Evolutionary conservation across 2,329 filamentous ascomycete genomes (phyloP), one percentile per base, ranked within the genome.

Genomic region (Saccharata proteae): DNA sequence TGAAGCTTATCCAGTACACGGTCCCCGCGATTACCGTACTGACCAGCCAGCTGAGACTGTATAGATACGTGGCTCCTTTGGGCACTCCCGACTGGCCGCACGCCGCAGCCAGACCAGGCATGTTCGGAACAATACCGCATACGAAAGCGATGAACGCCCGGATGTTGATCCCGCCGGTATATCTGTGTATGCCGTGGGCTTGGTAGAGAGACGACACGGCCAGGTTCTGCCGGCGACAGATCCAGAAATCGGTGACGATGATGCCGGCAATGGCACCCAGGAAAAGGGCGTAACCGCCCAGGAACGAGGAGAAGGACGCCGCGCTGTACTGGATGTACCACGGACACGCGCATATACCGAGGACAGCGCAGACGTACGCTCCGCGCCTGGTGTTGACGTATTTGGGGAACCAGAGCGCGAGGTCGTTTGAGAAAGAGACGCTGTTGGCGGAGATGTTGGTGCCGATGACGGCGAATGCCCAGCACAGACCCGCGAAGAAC

Each of bases 321-420:
- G 44, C 43, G 5, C 32, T 34, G 25, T 21, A 29, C 16, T 29
- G 30, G 13, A 35, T 29, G 30, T 24, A 38, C 28, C 29, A 26
- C n/a, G 30, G 25, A 14, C 29, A 33, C 6, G 29, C 23, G 16
- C 53, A 55, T 29, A 45, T 44, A 16, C 54, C 52, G 20, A 56
- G 48, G 28, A 55, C 30, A 5, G 54, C 55, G 16, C 50, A 49
- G 13, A 57, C 42, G 8, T 56, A 36, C 17, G 54, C 51, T 7
- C 50, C 50, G 22, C 48, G 46, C 11, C 45, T 41, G 27, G 27
- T 37, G 35, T 37, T 37, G 17, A 37, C 28, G 27, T 34, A 37
- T 15, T 22, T 37, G 14, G 31, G 31, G 17, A 32, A 37, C 30
- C 27, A 37, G 8, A 32, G 28, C 22, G 31, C 28, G 11, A 37